phyloP scores from a whole-genome alignment of 305 asterid species.

The Salvia sclarea region DNA sequence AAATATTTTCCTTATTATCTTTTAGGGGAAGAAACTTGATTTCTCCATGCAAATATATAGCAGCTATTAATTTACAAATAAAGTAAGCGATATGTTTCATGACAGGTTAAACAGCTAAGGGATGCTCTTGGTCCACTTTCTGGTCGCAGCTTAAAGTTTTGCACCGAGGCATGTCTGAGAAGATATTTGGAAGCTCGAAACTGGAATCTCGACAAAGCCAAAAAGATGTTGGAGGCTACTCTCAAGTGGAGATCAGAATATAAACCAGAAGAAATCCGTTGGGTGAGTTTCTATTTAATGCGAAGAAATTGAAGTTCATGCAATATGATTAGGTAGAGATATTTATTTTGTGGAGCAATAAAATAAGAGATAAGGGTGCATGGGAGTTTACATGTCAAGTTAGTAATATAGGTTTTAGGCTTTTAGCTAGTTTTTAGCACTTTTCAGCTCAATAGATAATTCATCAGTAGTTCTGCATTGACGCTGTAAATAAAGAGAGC shows the following conservation, averaged over 20 bases:
- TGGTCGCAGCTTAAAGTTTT: slow-evolving; percentile 56
- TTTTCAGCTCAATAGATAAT: neutral
- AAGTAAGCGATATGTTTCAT: neutral
- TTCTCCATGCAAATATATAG: neutral
- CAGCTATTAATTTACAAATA: neutral
- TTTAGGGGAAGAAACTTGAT: slow-evolving; percentile 5
- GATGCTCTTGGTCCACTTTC: slow-evolving; percentile 59
- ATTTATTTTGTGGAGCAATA: neutral
- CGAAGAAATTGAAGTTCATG: neutral
- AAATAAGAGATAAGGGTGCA: neutral
- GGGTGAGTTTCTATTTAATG: slow-evolving; percentile 50
- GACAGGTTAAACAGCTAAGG: slow-evolving; percentile 59
- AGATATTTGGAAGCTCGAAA: slow-evolving; percentile 76
- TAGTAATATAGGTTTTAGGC: neutral
- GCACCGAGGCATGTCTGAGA: slow-evolving; percentile 63
- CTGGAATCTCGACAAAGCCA: slow-evolving; percentile 75
- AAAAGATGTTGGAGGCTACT: slow-evolving; percentile 72
- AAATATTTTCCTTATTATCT: neutral
- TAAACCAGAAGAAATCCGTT: slow-evolving; percentile 90
- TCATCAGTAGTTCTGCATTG: neutral
- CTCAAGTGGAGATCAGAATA: slow-evolving; percentile 72
- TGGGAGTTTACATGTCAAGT: neutral
- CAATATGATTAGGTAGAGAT: neutral
- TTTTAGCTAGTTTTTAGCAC: neutral
- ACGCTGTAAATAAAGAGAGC: too few species aligned